Conservation (phyloP, 352 stramenopile genomes). For the Saprolegnia diclina region DNA sequence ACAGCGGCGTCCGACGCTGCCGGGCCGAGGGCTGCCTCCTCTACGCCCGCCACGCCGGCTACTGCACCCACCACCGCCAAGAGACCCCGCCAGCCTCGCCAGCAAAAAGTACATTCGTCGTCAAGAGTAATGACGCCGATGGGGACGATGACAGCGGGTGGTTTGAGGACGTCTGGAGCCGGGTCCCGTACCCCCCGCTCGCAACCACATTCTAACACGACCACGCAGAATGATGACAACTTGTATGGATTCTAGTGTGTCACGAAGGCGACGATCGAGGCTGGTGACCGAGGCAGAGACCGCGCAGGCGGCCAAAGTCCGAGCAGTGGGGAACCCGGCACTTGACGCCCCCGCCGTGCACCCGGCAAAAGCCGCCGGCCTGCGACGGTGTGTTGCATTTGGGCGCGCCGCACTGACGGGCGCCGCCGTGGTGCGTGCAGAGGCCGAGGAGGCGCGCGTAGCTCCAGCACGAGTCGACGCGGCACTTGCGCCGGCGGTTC, state of each 20-base stretch:
- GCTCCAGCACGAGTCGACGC: background rate
- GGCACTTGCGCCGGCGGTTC: constrained; percentile 5
- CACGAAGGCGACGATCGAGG: too few species aligned
- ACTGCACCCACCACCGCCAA: background rate
- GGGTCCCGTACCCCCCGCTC: background rate
- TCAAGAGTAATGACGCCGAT: too few species aligned
- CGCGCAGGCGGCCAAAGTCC: background rate
- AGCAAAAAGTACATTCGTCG: too few species aligned
- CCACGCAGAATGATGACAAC: too few species aligned
- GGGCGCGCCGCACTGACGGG: constrained; percentile 1
- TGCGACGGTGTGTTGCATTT: constrained; percentile 49
- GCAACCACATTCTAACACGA: too few species aligned
- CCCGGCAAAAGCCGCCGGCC: constrained; percentile 47
- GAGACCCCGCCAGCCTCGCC: too few species aligned
- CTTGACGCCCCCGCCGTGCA: constrained; percentile 50
- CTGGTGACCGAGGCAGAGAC: constrained; percentile 1
- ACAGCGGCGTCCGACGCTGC: background rate
- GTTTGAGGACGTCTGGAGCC: background rate
- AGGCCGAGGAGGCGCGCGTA: background rate
- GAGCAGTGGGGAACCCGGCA: constrained; percentile 26
- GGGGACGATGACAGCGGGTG: background rate
- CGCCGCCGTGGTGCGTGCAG: constrained; percentile 21
- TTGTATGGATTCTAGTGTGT: too few species aligned
- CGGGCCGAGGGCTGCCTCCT: background rate
- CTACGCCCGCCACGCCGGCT: background rate